Percentiles rank a stretch among this genome's conserved stretches.
Conservation (phyloP, 225 moss, liverwort and hornwort species). For the Climacium dendroides region DNA sequence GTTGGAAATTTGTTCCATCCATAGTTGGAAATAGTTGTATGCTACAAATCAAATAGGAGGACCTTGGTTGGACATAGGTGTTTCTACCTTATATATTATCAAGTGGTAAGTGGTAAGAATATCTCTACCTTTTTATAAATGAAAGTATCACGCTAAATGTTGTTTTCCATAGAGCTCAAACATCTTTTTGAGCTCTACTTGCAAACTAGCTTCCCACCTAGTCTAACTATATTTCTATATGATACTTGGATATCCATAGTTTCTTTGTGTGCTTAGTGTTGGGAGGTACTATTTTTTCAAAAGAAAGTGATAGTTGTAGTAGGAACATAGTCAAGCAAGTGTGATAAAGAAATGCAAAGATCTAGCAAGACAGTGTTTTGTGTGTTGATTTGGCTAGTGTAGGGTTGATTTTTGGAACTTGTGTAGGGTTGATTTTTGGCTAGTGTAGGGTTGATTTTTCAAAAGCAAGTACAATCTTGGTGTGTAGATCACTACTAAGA, state of each 20-base stretch:
- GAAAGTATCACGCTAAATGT: neutral
- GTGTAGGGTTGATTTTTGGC: fast-evolving
- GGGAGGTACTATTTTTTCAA: neutral
- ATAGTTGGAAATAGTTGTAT: no score
- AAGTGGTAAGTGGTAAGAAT: neutral
- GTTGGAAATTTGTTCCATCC: no score
- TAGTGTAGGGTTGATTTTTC: fast-evolving
- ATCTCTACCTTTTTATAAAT: neutral
- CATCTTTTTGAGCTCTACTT: fast-evolving
- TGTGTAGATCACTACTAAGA: fast-evolving
- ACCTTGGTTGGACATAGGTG: no score
- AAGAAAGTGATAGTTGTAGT: fast-evolving
- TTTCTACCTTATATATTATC: no score
- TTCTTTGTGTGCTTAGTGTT: neutral
- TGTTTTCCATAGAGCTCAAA: fast-evolving
- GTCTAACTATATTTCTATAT: fast-evolving
- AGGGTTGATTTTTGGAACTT: fast-evolving
- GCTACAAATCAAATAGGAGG: no score
- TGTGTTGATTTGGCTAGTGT: fast-evolving
- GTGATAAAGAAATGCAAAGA: neutral
- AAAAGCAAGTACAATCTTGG: neutral
- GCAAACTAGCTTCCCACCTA: fast-evolving
- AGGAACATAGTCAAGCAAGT: neutral
- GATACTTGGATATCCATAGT: fast-evolving
- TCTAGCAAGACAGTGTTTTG: fast-evolving